phyloP scores from a whole-genome alignment of 2,329 filamentous ascomycete genomes.

The Dactylellina drechsleri region DNA sequence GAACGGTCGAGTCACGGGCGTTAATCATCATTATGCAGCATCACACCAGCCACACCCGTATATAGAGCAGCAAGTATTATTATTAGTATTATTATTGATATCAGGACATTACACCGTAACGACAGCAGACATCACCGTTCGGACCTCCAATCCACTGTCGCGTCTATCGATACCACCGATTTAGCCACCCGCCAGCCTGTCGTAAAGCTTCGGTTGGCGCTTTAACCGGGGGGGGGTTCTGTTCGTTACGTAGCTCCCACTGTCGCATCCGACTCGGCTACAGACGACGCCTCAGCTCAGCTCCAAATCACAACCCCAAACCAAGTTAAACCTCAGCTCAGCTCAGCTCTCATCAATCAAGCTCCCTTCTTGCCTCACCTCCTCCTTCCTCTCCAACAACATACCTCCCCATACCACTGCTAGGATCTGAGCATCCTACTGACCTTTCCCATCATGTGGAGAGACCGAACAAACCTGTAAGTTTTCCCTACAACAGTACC shows the following conservation, averaged over 20 bases:
- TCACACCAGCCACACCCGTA: too few species aligned
- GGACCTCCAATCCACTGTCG: too few species aligned
- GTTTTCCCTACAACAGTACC: slow-evolving; percentile 59
- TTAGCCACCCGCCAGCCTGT: too few species aligned
- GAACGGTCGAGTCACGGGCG: too few species aligned
- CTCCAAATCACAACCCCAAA: slow-evolving; percentile 6
- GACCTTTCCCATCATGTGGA: slow-evolving; percentile 83
- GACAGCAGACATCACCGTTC: too few species aligned
- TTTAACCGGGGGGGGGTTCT: not conserved
- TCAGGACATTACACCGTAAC: too few species aligned
- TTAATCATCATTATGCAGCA: too few species aligned
- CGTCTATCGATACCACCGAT: too few species aligned
- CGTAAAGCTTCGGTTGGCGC: not conserved
- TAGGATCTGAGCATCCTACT: slow-evolving; percentile 39
- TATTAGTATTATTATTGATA: too few species aligned
- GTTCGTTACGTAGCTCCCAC: not conserved
- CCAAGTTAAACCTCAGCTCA: slow-evolving; percentile 42
- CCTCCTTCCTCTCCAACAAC: slow-evolving; percentile 14
- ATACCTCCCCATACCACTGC: slow-evolving; percentile 44
- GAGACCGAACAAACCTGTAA: slow-evolving; percentile 98
- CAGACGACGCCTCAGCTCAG: slow-evolving; percentile 3
- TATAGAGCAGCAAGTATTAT: too few species aligned
- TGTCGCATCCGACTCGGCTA: not conserved
- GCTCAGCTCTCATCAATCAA: slow-evolving; percentile 61
- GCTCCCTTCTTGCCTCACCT: not conserved